phyloP scores from a whole-genome alignment of 2,329 filamentous ascomycete species.

The Aspergillus pseudotamarii region DNA sequence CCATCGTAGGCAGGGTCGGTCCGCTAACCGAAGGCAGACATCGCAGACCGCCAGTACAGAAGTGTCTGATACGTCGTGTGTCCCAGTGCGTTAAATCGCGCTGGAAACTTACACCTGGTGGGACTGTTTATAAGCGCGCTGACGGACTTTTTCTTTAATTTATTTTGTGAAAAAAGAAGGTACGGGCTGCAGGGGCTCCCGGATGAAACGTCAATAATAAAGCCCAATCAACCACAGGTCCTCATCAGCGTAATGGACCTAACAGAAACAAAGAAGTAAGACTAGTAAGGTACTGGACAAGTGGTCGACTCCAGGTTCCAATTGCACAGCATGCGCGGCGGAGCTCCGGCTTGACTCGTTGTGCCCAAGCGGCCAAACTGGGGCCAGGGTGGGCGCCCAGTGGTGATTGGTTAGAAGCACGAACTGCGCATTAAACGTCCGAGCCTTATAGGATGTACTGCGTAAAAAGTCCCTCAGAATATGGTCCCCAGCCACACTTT shows the following conservation, averaged over 20 bases:
- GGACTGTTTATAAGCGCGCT: background rate
- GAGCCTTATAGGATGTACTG: constrained; percentile 9
- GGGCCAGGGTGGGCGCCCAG: constrained; percentile 1
- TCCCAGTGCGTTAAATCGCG: background rate
- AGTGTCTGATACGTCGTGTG: constrained; percentile 9
- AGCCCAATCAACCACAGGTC: constrained; percentile 5
- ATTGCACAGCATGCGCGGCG: constrained; percentile 10
- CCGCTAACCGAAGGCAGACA: constrained; percentile 42
- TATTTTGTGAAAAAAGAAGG: background rate
- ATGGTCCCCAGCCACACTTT: background rate
- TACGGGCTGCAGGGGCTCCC: background rate
- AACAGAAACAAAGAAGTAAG: background rate
- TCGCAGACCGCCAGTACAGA: constrained; percentile 32
- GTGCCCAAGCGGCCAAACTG: constrained; percentile 13
- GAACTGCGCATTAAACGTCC: constrained; percentile 6
- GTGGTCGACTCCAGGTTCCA: constrained; percentile 8
- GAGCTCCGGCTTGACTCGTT: constrained; percentile 11
- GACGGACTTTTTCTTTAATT: background rate
- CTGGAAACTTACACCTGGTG: background rate
- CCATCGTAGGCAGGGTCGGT: constrained; percentile 42
- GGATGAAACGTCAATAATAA: constrained; percentile 9
- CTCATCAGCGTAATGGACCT: background rate
- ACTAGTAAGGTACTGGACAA: constrained; percentile 6
- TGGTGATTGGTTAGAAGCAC: background rate
- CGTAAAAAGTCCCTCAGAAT: background rate